These are phyloP conservation scores for Fomitiporia mediterranea DNA, from an alignment of 1,284 basidiomycete species.

Conservation along the genomic window DNA sequence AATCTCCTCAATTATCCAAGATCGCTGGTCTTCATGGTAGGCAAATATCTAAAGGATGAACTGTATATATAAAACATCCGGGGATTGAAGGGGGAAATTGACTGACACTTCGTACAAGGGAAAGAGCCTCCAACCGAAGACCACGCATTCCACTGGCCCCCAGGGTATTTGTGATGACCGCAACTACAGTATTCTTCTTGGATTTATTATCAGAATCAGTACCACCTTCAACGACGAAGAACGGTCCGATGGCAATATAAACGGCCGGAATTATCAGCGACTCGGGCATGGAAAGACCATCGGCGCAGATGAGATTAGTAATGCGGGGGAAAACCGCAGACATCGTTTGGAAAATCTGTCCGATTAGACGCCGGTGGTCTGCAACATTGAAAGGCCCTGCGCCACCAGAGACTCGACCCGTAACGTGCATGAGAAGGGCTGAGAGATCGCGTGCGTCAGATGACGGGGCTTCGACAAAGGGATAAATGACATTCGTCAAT, in stretches of 20 bases:
- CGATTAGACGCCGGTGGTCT: conserved; percentile 48
- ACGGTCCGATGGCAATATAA: conserved; percentile 88
- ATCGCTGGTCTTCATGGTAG: conserved; percentile 81
- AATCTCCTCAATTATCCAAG: conserved; percentile 97
- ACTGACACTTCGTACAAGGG: conserved; percentile 78
- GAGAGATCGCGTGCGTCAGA: conserved; percentile 41
- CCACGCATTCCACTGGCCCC: conserved; percentile 76
- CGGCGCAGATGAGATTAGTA: conserved; percentile 61
- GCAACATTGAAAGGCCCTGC: conserved; percentile 28
- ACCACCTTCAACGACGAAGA: conserved; percentile 75
- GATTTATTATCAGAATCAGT: conserved; percentile 46
- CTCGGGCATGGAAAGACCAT: conserved; percentile 75
- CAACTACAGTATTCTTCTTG: conserved; percentile 43
- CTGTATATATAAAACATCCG: too few species aligned
- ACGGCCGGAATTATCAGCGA: conserved; percentile 85
- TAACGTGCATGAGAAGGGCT: conserved; percentile 50
- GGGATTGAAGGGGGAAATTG: conserved; percentile 8
- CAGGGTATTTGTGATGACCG: conserved; percentile 52
- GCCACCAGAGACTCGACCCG: conserved; percentile 37
- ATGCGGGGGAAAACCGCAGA: conserved; percentile 66
- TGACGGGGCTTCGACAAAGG: conserved; percentile 73
- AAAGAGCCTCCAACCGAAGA: conserved; percentile 76
- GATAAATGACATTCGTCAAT: conserved; percentile 77
- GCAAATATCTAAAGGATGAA: conserved; percentile 73
- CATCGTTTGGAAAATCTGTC: conserved; percentile 63